These are phyloP conservation scores for Psilocybe subaeruginosa DNA, from an alignment of 768 basidiomycete species.

Conservation along the genomic window DNA sequence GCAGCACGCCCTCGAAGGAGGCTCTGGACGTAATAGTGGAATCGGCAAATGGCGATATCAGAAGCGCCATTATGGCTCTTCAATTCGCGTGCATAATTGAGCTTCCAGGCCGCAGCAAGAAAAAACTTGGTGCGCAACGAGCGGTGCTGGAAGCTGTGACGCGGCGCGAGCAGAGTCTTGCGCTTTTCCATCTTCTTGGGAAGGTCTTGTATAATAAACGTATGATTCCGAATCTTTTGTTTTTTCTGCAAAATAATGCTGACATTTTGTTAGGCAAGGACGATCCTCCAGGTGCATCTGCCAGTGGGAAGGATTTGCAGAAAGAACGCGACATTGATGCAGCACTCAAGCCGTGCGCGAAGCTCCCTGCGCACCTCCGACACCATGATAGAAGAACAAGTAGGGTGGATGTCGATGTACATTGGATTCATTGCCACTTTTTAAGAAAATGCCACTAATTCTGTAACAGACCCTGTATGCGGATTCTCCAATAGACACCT, in stretches of 20 bases:
- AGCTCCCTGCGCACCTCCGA: slow-evolving; percentile 60
- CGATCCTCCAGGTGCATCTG: slow-evolving; percentile 60
- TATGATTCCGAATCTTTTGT: slow-evolving; percentile 36
- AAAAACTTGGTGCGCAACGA: slow-evolving; percentile 25
- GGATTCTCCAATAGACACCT: slow-evolving; percentile 90
- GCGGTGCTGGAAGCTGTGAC: slow-evolving; percentile 74
- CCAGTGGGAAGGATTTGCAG: slow-evolving; percentile 64
- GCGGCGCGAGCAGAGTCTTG: slow-evolving; percentile 81
- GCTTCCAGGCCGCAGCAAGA: slow-evolving; percentile 37
- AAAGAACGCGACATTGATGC: slow-evolving; percentile 62
- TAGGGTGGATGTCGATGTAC: slow-evolving; percentile 77
- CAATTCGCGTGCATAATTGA: slow-evolving; percentile 77
- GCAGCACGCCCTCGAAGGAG: slow-evolving; percentile 57
- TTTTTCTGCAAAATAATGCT: slow-evolving; percentile 1
- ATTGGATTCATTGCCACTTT: slow-evolving; percentile 16
- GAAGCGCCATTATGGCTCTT: slow-evolving; percentile 91
- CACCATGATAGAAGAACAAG: slow-evolving; percentile 69
- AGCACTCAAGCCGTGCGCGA: slow-evolving; percentile 53
- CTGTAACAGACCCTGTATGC: slow-evolving; percentile 68
- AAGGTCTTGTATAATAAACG: slow-evolving; percentile 96
- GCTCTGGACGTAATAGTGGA: slow-evolving; percentile 77
- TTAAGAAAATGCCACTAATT: not conserved
- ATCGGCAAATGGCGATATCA: slow-evolving; percentile 87
- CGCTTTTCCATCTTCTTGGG: slow-evolving; percentile 90
- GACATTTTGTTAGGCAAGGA: slow-evolving; percentile 60